A percentile compares a stretch with the other conserved stretches of the same genome.
Evolutionary conservation across 2,329 filamentous ascomycete species (phyloP).

Genomic region (Pezicula neosporulosa): DNA sequence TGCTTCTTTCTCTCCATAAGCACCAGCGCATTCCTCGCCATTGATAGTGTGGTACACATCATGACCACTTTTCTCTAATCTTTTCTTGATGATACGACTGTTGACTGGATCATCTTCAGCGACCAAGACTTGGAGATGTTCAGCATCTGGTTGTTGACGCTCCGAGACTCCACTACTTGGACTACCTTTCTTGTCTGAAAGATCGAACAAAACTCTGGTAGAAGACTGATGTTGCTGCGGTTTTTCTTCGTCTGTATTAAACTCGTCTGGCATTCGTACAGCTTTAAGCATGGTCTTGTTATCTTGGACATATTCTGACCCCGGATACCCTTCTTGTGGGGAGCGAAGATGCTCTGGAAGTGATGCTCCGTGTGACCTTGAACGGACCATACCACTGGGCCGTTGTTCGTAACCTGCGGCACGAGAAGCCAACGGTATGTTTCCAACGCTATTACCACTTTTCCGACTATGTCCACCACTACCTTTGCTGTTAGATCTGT

Average conservation of each 20-base stretch:
- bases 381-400: slow-evolving; percentile 11
- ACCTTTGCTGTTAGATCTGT: slow-evolving; percentile 16
- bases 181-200: slow-evolving; percentile 6
- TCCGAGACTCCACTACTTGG: neutral
- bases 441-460: slow-evolving; percentile 14
- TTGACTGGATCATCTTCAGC: slow-evolving; percentile 90
- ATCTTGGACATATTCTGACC: slow-evolving; percentile 34
- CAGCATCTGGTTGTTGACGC: slow-evolving; percentile 6
- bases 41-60: slow-evolving; percentile 71
- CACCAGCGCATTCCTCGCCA: slow-evolving; percentile 76
- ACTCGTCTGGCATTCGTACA: slow-evolving; percentile 43
- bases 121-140: slow-evolving; percentile 58
- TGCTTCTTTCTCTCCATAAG: slow-evolving; percentile 60
- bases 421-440: neutral
- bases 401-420: neutral
- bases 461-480: slow-evolving; percentile 15
- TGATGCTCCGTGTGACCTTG: slow-evolving; percentile 14
- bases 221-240: slow-evolving; percentile 1
- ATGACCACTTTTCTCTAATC: slow-evolving; percentile 74
- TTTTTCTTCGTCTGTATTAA: slow-evolving; percentile 6
- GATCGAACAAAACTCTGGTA: slow-evolving; percentile 16
- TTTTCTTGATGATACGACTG: slow-evolving; percentile 74
- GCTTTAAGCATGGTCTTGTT: slow-evolving; percentile 40
- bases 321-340: slow-evolving; percentile 30
- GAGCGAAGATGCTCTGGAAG: slow-evolving; percentile 14